Base-by-base conservation (phyloP, 2,329 filamentous ascomycete genomes). In the Albifimbria verrucaria region DNA sequence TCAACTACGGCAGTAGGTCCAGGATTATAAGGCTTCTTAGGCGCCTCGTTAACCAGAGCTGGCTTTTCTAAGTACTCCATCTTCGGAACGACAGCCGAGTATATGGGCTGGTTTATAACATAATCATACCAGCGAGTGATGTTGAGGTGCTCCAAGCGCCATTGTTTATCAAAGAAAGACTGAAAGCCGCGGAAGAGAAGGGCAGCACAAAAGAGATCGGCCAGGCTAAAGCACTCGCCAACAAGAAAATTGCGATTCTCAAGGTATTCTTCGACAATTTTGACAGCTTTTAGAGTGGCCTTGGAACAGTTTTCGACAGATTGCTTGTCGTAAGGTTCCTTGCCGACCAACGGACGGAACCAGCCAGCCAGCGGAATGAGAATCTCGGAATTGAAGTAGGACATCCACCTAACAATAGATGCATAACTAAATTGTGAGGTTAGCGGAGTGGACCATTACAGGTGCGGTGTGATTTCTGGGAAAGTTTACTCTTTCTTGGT, bases 341-440 rank as follows among this genome's bases (percentile, higher is more conserved):
- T 78, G 71, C 94, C 94, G 64, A 91, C 73, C 63, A 97, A 86
- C 64, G 94, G 94, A 63, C 83, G 83, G 86, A 89, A 94, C 90
- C 91, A 97, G 72, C 74, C 80, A 76, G 81, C 87, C 62, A 97
- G 77, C 61, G 77, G 73, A 60, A 83, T 73, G 63, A 96, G 81
- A 68, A 97, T 73, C 81, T 99, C 93, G 56, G 77, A 73, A 86
- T 97, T 99, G 85, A 88, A 89, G 79, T 87, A 97, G 62, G 93
- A 97, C 88, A 97, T 87, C 94, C 94, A 99, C 78, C 89, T 90
- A 72, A 99, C 83, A 76, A 99, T 99, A 65, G 92, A 92, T 67
- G 94, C 94, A 77, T 97, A 93, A 73, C 82, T 86, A 58, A 18
- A 18, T 15, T 22, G 15, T n/a, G 22, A 23, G 21, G 45, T 71